Evolutionary conservation across 2,329 filamentous ascomycete species (phyloP).

Genomic region (Trichoderma breve): DNA sequence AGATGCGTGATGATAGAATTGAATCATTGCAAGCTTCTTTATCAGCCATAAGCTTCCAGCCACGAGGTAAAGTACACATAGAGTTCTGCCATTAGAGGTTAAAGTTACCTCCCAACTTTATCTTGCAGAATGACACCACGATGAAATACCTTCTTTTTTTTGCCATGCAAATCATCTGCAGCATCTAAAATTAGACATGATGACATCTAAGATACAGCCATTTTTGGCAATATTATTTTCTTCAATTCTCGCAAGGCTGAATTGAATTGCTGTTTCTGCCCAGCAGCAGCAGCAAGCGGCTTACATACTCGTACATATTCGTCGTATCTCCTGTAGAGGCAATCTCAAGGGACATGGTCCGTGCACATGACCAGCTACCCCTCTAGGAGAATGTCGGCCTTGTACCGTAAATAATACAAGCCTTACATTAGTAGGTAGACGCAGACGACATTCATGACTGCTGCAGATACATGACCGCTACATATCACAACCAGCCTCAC

Average conservation of each 20-base stretch:
- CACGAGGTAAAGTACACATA: background rate
- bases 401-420: background rate
- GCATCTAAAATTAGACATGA: background rate
- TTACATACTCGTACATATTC: background rate
- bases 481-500: background rate
- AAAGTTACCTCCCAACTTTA: background rate
- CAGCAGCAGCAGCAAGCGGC: background rate
- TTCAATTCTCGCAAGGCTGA: background rate
- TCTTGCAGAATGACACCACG: background rate
- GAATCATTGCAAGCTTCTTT: background rate
- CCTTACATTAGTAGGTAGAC: background rate
- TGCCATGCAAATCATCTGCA: background rate
- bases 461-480: background rate
- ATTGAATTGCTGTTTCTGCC: background rate
- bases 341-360: constrained; percentile 16
- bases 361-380: constrained; percentile 22
- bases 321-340: background rate
- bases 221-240: background rate
- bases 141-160: background rate
- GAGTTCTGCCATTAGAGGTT: background rate
- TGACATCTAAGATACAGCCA: background rate
- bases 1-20: background rate
- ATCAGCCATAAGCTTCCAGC: background rate
- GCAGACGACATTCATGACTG: background rate
- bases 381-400: constrained; percentile 13